Evolutionary conservation across 108 stramenopile species (phyloP).

Genomic region (Aurantiochytrium sp.): DNA sequence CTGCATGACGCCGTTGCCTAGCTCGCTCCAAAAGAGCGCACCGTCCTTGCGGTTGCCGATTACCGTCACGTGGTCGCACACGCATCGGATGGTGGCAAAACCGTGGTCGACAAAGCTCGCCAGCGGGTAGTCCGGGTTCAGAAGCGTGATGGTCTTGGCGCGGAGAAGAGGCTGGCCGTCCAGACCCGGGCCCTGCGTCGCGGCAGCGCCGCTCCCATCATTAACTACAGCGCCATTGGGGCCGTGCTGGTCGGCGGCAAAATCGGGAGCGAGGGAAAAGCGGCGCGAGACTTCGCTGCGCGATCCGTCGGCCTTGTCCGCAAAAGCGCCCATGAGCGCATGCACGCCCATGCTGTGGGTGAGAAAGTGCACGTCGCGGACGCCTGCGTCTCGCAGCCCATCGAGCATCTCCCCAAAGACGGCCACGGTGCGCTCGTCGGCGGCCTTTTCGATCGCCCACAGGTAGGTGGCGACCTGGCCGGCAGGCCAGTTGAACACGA

Average conservation of each 20-base stretch:
- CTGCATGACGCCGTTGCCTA: constrained; percentile 43
- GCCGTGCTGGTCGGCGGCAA: background rate
- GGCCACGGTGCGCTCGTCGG: constrained; percentile 31
- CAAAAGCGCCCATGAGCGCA: constrained; percentile 43
- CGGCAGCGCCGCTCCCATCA: background rate
- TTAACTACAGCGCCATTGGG: background rate
- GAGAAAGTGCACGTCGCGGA: constrained; percentile 50
- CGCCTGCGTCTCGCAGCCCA: constrained; percentile 42
- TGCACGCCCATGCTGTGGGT: constrained; percentile 59
- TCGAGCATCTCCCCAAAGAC: constrained; percentile 42
- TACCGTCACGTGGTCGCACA: constrained; percentile 45
- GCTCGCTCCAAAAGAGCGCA: constrained; percentile 46
- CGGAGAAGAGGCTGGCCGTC: background rate
- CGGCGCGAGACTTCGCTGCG: constrained; percentile 32
- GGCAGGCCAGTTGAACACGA: constrained; percentile 48
- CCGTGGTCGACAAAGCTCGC: constrained; percentile 41
- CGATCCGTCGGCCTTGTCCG: constrained; percentile 41
- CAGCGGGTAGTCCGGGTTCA: constrained; percentile 55
- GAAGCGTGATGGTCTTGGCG: constrained; percentile 45
- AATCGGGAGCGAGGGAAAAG: constrained; percentile 42
- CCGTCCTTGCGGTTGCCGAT: constrained; percentile 46
- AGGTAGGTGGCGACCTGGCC: constrained; percentile 49
- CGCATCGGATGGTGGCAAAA: constrained; percentile 38
- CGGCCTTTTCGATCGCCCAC: background rate
- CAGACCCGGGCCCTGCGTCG: background rate